Evolutionary conservation across 352 stramenopile species (phyloP).

Genomic region (Pythium rishiriense): DNA sequence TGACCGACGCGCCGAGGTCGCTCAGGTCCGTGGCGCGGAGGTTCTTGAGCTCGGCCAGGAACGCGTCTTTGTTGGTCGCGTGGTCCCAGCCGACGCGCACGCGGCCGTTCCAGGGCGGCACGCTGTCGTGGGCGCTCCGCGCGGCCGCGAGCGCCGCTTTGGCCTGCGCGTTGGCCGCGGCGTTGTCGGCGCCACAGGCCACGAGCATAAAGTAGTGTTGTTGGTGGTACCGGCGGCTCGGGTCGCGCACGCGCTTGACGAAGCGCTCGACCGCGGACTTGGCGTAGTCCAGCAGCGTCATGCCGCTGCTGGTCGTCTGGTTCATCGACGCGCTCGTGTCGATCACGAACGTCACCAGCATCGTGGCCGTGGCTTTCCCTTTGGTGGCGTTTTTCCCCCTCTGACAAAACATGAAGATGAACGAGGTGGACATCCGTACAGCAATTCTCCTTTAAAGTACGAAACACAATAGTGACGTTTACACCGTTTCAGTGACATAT

Average conservation of each 20-base stretch:
- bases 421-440: too few species aligned
- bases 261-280: constrained; percentile 89
- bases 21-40: constrained; percentile 77
- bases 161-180: constrained; percentile 27
- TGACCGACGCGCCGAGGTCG: constrained; percentile 68
- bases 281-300: constrained; percentile 88
- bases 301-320: constrained; percentile 85
- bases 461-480: too few species aligned
- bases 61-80: constrained; percentile 83
- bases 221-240: constrained; percentile 71
- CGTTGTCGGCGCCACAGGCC: constrained; percentile 58
- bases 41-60: constrained; percentile 84
- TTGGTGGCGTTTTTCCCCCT: neutral
- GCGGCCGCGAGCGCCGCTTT: constrained; percentile 8
- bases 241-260: constrained; percentile 83
- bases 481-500: neutral
- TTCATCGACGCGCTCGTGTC: constrained; percentile 91
- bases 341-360: constrained; percentile 90
- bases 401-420: neutral
- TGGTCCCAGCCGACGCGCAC: constrained; percentile 87
- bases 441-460: too few species aligned
- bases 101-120: constrained; percentile 51
- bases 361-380: constrained; percentile 26
- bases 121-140: neutral
- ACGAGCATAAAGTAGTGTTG: constrained; percentile 88